Percentiles rank a stretch among this genome's conserved stretches.
Conservation (phyloP, 345 rosid species). For the Aquilaria malaccensis region DNA sequence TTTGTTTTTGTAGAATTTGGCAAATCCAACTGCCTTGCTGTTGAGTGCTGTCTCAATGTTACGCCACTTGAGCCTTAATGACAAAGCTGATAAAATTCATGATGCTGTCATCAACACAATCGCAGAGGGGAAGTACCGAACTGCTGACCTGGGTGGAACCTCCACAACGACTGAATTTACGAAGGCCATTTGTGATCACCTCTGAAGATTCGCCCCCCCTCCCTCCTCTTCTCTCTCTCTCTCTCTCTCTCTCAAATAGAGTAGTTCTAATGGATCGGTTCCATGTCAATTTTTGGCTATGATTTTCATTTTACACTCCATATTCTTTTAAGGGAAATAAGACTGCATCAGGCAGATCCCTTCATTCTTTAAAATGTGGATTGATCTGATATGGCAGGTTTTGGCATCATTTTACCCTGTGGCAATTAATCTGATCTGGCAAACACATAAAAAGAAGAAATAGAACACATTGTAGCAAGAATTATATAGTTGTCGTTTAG, state of each 20-base stretch:
- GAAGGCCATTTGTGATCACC: constrained; percentile 69
- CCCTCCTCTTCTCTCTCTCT: neutral
- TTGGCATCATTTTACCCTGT: no score
- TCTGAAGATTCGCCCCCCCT: constrained; percentile 24
- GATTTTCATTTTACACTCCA: constrained; percentile 2
- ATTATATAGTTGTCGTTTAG: no score
- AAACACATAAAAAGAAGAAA: no score
- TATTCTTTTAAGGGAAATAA: constrained; percentile 4
- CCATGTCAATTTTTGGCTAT: neutral
- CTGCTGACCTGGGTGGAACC: constrained; percentile 79
- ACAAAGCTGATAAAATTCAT: constrained; percentile 72
- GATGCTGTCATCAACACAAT: constrained; percentile 69
- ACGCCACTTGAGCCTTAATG: constrained; percentile 61
- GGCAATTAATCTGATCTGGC: no score
- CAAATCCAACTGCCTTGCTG: constrained; percentile 85
- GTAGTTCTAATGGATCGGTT: constrained; percentile 10
- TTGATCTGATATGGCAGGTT: no score
- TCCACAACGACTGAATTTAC: constrained; percentile 78
- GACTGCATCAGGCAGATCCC: neutral
- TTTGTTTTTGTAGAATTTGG: constrained; percentile 45
- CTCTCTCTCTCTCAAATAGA: constrained; percentile 9
- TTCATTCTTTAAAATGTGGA: no score
- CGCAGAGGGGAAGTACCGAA: constrained; percentile 74
- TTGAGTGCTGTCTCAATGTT: constrained; percentile 75
- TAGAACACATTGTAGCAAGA: no score